phyloP scores from a whole-genome alignment of 2,329 filamentous ascomycete species.

The Penicillium sp. region DNA sequence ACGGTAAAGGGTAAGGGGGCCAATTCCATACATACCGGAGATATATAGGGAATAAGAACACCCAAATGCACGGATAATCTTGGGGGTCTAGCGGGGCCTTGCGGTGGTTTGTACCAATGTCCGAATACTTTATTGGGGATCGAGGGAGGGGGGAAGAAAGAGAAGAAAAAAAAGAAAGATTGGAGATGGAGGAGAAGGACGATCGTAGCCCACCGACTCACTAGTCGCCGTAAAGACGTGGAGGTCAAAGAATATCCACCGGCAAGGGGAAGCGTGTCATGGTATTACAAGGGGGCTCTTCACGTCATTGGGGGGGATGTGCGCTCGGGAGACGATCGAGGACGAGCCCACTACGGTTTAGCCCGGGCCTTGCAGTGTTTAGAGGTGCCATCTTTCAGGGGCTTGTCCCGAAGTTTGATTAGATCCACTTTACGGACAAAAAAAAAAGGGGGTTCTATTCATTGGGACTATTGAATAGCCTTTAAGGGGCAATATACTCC shows the following conservation, averaged over 20 bases:
- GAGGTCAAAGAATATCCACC: background rate
- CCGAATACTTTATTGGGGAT: background rate
- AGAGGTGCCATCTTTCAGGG: background rate
- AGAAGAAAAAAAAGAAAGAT: constrained; percentile 7
- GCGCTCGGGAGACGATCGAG: constrained; percentile 2
- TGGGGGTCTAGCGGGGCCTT: background rate
- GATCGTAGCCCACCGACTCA: constrained; percentile 8
- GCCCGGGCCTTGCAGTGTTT: background rate
- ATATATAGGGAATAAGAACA: background rate
- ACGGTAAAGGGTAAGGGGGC: background rate
- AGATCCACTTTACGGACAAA: background rate
- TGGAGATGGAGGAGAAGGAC: constrained; percentile 3
- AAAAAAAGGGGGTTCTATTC: background rate
- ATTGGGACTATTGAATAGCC: background rate
- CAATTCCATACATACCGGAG: background rate
- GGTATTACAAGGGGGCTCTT: constrained; percentile 16
- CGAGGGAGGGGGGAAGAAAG: constrained; percentile 1
- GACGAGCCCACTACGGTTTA: background rate
- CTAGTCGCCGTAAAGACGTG: constrained; percentile 6
- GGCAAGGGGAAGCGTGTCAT: constrained; percentile 5
- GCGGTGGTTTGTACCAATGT: background rate
- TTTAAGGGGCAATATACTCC: background rate
- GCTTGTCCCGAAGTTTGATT: background rate
- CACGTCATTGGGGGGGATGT: constrained; percentile 1
- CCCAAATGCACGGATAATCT: background rate